Evolutionary conservation across 2,329 filamentous ascomycete species (phyloP), one percentile per base, ranked within the genome.

Genomic region (Penicillium hordei): DNA sequence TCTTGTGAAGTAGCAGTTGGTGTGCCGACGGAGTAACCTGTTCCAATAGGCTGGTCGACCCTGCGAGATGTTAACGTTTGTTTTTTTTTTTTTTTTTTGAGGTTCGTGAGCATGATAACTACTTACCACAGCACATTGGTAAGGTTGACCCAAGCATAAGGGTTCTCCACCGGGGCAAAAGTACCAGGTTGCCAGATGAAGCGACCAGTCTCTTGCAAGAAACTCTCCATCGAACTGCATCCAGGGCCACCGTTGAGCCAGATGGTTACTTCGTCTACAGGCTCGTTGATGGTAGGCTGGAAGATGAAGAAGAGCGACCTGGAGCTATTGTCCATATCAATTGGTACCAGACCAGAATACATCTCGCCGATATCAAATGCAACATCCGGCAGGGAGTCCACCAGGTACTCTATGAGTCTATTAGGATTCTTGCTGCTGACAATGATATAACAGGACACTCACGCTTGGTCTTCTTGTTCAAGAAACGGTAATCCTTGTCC

Each of bases 201-300:
- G 0, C 89, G 88, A 0, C 90, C 89, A 65, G 91, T 93, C 65
- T 93, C 90, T 50, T 90, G 88, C 10, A 93, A 71, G 1, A 93
- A 78, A 8, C 88, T 89, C 63, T 86, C 82, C 7, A 91, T 79
- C 1, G 86, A 89, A 33, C 74, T 80, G 62, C 80, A 82, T 17
- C 81, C 80, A 19, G 81, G 81, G 4, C 81, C 81, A 31, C 85
- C 85, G 57, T 86, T 87, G 31, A 77, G 62, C 71, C 70, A 76
- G 60, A 76, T 74, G 4, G 74, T 76, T 25, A 76, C 65, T 52
- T 79, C 76, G 43, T 81, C 78, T 4, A 72, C 73, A 12, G 77
- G 76, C 12, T 72, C 71, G 3, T 76, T 74, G 44, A 79, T 76
- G 7, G 71, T 72, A 1, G 78, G 78, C 34, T 80, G 79, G 57